phyloP scores from a whole-genome alignment of 371 early-diverging fungal species.

The Mucor saturninus region DNA sequence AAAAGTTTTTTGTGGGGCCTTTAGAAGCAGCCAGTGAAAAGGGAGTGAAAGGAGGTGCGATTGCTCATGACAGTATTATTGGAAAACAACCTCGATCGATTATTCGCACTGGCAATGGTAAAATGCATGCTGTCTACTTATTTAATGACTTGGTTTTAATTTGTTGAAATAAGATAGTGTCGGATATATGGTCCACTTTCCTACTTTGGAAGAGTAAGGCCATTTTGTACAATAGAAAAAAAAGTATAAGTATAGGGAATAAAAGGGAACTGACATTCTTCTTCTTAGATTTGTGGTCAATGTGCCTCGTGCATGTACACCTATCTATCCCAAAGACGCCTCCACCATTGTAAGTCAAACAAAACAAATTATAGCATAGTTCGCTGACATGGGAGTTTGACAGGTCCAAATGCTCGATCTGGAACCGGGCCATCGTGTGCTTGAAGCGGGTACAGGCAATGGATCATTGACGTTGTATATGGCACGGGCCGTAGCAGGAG shows the following conservation, averaged over 20 bases:
- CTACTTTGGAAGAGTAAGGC: constrained; percentile 69
- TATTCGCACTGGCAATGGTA: constrained; percentile 51
- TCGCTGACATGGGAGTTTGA: background rate
- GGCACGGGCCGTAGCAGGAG: constrained; percentile 61
- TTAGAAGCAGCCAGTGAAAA: constrained; percentile 33
- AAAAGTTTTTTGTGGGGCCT: constrained; percentile 50
- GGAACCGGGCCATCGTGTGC: constrained; percentile 62
- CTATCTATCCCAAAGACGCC: constrained; percentile 81
- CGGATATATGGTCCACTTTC: constrained; percentile 67
- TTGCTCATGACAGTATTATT: constrained; percentile 58
- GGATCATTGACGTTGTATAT: constrained; percentile 72
- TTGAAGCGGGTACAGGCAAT: constrained; percentile 83
- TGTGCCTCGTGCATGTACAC: constrained; percentile 67
- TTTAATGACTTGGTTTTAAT: background rate
- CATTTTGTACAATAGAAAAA: background rate
- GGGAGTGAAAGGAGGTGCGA: constrained; percentile 46
- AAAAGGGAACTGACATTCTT: background rate
- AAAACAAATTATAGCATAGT: background rate
- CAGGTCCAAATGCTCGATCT: constrained; percentile 67
- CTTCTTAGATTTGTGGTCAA: constrained; percentile 56
- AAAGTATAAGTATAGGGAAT: background rate
- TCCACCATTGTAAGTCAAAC: constrained; percentile 55
- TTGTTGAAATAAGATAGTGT: constrained; percentile 18
- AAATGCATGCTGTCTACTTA: background rate
- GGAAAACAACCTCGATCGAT: constrained; percentile 55